Evolutionary conservation across 306 rosid species (phyloP).

Genomic region (Acacia confusa): DNA sequence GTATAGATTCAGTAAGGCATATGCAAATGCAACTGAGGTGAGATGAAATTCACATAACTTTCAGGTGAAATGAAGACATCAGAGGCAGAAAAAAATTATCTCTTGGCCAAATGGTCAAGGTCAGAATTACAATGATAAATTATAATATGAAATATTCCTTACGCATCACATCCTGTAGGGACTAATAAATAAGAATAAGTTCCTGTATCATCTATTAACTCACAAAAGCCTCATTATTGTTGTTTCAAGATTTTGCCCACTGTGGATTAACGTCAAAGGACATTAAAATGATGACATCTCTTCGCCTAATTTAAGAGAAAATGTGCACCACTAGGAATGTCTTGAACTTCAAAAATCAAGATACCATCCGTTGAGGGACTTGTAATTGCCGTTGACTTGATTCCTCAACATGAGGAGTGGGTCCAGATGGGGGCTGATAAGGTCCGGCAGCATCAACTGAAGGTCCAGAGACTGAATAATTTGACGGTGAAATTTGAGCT

Average conservation of each 20-base stretch:
- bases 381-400: conserved; percentile 43
- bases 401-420: conserved; percentile 38
- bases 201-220: conserved; percentile 32
- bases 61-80: conserved; percentile 12
- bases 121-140: conserved; percentile 42
- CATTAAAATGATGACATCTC: conserved; percentile 23
- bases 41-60: not conserved
- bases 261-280: conserved; percentile 17
- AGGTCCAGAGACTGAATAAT: conserved; percentile 32
- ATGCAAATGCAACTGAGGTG: not conserved
- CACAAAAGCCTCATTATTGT: conserved; percentile 10
- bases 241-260: conserved; percentile 5
- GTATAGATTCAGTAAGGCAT: not conserved
- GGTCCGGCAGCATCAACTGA: conserved; percentile 33
- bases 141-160: conserved; percentile 22
- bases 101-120: conserved; percentile 21
- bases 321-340: conserved; percentile 20
- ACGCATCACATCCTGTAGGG: conserved; percentile 24
- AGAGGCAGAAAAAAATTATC: conserved; percentile 7
- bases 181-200: conserved; percentile 27
- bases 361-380: conserved; percentile 44
- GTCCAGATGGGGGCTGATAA: conserved; percentile 35
- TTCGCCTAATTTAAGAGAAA: conserved; percentile 25
- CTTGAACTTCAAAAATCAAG: conserved; percentile 35
- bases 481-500: conserved; percentile 28